Evolutionary conservation across 345 rosid species (phyloP).

Genomic region (Eucalyptus paniculata): DNA sequence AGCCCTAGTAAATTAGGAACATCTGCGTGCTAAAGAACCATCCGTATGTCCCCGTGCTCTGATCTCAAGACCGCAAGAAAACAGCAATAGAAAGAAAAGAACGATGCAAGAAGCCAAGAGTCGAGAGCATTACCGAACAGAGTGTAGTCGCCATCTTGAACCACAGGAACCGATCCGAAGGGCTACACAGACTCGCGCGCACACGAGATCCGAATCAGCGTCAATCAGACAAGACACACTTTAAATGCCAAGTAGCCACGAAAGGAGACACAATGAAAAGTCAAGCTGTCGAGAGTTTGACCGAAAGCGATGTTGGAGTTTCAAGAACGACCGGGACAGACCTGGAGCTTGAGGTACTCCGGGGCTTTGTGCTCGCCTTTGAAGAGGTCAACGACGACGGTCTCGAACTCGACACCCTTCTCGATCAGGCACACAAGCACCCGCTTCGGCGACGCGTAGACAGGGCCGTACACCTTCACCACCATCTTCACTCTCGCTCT

Average conservation of each 20-base stretch:
- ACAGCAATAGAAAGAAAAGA: too few relatives aligned
- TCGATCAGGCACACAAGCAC: constrained; percentile 30
- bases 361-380: constrained; percentile 49
- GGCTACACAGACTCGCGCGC: background rate
- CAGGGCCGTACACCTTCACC: constrained; percentile 52
- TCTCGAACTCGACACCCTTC: constrained; percentile 46
- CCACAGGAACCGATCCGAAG: too few relatives aligned
- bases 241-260: background rate
- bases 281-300: background rate
- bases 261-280: background rate
- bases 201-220: background rate
- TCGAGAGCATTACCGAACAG: too few relatives aligned
- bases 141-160: too few relatives aligned
- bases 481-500: constrained; percentile 13
- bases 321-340: background rate
- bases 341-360: constrained; percentile 52
- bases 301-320: background rate
- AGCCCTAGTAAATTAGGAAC: too few relatives aligned
- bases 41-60: too few relatives aligned
- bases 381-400: constrained; percentile 37
- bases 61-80: too few relatives aligned
- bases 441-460: constrained; percentile 35
- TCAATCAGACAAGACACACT: background rate
- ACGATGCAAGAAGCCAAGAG: too few relatives aligned
- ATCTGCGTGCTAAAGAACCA: too few relatives aligned